Evolutionary conservation across 2,329 filamentous ascomycete genomes (phyloP), one percentile per base, ranked within the genome.

Genomic region (Tothia fuscella): DNA sequence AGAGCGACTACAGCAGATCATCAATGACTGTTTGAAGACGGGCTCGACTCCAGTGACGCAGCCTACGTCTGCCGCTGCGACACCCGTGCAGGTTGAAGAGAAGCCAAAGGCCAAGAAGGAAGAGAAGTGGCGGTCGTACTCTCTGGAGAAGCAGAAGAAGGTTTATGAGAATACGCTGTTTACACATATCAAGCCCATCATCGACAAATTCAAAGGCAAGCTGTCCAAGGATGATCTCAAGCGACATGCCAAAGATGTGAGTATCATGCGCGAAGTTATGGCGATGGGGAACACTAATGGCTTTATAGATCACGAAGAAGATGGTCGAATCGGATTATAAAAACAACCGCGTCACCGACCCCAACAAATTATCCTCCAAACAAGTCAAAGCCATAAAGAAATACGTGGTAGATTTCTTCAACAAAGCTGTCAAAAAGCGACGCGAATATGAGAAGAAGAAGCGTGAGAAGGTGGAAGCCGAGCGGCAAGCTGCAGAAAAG

Each of bases 81-180:
- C 82, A 12, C 80, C 82, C 1, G 74, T 78, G 46, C 69, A 75
- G 9, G 65, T 67, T 3, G 72, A 62, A 17, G 67, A 68, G 32
- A 69, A 70, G 36, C 69, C 68, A 50, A 70, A 66, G 53, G 68
- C 63, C 39, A 68, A 69, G 5, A 79, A 74, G 51, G 70, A 71
- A 51, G 80, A 85, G 36, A 83, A 80, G 56, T 87, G 82, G 82
- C 72, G 76, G 42, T 72, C 70, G 45, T 58, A 80, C 24, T 68
- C 80, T 2, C 58, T 78, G 50, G 88, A 95, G 49, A 95, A 95
- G 63, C 85, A 91, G 62, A 93, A 87, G 74, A 94, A 86, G 65
- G 71, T 94, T 2, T 96, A 95, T 53, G 88, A 95, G 60, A 88
- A 88, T 56, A 93, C 87, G 86, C 70, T 95, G 5, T 84, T 81